Evolutionary conservation across 2,329 filamentous ascomycete species (phyloP), one percentile per base, ranked within the genome.

Genomic region (Polytolypa hystricis): DNA sequence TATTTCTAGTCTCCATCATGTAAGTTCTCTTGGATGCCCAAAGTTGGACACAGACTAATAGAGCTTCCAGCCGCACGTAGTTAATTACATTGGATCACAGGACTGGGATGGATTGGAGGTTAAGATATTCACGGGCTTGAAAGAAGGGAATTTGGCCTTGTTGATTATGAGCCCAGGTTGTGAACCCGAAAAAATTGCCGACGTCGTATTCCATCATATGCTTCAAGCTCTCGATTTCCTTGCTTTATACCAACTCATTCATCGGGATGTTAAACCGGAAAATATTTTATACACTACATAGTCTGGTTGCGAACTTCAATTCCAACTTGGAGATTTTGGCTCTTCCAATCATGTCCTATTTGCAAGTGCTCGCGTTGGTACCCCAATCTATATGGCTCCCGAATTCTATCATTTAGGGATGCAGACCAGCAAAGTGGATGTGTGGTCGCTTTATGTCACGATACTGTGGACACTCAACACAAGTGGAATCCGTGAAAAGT

Each of bases 361-460:
- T n/a, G n/a, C n/a, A n/a, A n/a, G n/a, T n/a, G n/a, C n/a, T n/a
- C n/a, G n/a, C n/a, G n/a, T n/a, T n/a, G n/a, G n/a, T n/a, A n/a
- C n/a, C n/a, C n/a, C n/a, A n/a, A n/a, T n/a, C n/a, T n/a, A n/a
- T n/a, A n/a, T n/a, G n/a, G n/a, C n/a, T n/a, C n/a, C n/a, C n/a
- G n/a, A n/a, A n/a, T n/a, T n/a, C n/a, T n/a, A n/a, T n/a, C n/a
- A n/a, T n/a, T n/a, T n/a, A n/a, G n/a, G n/a, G n/a, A n/a, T 11
- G 10, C 45, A 50, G 33, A 47, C 45, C 12, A 17, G 20, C 11
- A 52, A 50, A 35, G 28, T 44, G 6, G 52, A 54, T 30, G 31
- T 54, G 8, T 54, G 47, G 51, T 53, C 48, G 3, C 41, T 53
- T n/a, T 53, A 39, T 33, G 44, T 48, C 18, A 49, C 52, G 2